Evolutionary conservation across 129 eudicot genomes (phyloP), one percentile per base, ranked within the genome.

Genomic region (Flaveria brownii): DNA sequence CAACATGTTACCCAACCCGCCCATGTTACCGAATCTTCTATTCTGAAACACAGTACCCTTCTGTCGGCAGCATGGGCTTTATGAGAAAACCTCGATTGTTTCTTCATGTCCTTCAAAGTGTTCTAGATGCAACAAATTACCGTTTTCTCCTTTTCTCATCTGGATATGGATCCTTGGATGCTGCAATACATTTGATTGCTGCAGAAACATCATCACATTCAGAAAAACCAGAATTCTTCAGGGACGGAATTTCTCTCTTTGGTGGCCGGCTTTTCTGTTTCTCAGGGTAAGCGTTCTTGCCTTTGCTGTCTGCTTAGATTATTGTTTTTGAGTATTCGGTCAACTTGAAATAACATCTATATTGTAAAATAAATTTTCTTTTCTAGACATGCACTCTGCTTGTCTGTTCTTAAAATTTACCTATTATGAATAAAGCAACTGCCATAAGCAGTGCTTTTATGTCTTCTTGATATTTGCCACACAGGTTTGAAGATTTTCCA

Each of bases 101-200:
- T 67, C 88, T 95, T 78, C 82, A 57, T 43, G 84, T 89, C 66
- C 86, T 95, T 81, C 79, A 73, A 79, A 71, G 70, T 63, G 90
- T 78, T 78, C 13, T 87, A 51, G 67, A 80, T 12, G 50, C 79
- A 51, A 78, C 88, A 56, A 77, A 46, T 67, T 82, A 83, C 82
- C 89, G 88, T 39, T 87, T 95, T 82, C 76, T 95, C 63, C 85
- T 95, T 49, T 82, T 95, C 71, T 70, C 99, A 42, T 89, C 94
- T 82, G 97, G 96, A 72, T 86, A 81, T 89, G 94, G 72, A 74
- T 96, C 96, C 57, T 75, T 95, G 39, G 92, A 91, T 73, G 81
- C 80, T 79, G 94, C 88, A 62, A 83, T 82, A 55, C 77, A 72
- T 64, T 61, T 26, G 17, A 77, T 87, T 68, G 89, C 84, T 64